A percentile compares a stretch with the other conserved stretches of the same genome.
These are phyloP conservation scores for Euphrasia arctica DNA, from an alignment of 305 asterid genomes.

Conservation along the genomic window DNA sequence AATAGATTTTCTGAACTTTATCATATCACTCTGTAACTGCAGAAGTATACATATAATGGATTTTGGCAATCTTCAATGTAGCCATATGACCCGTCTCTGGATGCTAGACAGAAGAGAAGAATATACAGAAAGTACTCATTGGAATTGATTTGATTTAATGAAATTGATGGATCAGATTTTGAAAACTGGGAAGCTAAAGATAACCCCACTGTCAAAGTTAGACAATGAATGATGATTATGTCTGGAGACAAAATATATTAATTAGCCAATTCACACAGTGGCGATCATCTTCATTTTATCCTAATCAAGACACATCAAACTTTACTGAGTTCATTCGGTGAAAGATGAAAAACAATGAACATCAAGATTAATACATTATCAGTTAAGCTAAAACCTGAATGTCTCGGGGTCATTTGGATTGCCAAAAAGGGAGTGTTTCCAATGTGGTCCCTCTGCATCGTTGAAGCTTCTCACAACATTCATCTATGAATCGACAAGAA, in stretches of 20 bases:
- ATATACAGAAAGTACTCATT: conserved; percentile 19
- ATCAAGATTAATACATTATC: conserved; percentile 1
- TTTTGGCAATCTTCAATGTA: conserved; percentile 22
- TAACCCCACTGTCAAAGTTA: conserved; percentile 4
- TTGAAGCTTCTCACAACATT: conserved; percentile 91
- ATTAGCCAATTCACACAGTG: too few species aligned
- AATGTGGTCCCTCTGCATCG: conserved; percentile 83
- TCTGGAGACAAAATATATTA: conserved; percentile 1
- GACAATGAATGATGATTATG: conserved; percentile 20
- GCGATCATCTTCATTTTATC: conserved; percentile 8
- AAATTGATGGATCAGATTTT: neutral
- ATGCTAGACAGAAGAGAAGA: conserved; percentile 15
- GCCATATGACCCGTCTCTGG: conserved; percentile 1
- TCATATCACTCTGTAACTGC: conserved; percentile 16
- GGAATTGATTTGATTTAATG: conserved; percentile 8
- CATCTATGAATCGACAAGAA: conserved; percentile 42
- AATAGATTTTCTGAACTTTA: conserved; percentile 14
- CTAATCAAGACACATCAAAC: conserved; percentile 16
- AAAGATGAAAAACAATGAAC: conserved; percentile 20
- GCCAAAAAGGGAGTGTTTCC: conserved; percentile 97
- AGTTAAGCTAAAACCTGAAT: conserved; percentile 52
- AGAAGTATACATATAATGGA: conserved; percentile 14
- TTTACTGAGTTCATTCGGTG: conserved; percentile 9
- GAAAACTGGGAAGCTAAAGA: conserved; percentile 12
- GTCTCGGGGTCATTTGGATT: conserved; percentile 96